Conservation (phyloP, 176 grass and related monocot genomes). For the Oropetium thomaeum region DNA sequence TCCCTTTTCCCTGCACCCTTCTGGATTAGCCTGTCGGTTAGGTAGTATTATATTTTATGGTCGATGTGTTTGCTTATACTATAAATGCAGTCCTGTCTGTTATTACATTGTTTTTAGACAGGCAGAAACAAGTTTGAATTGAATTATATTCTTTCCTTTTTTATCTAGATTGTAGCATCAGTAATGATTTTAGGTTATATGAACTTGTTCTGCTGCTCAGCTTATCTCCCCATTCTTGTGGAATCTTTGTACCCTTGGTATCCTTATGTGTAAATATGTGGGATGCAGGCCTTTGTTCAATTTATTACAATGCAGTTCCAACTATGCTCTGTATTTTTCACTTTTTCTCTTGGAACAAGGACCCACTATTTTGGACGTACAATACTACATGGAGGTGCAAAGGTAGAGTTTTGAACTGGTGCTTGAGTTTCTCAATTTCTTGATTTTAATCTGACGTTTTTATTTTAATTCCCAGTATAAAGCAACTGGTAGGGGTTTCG, state of each 20-base stretch:
- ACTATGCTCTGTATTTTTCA: slow-evolving; percentile 91
- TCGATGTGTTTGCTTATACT: slow-evolving; percentile 1
- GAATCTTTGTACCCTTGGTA: slow-evolving; percentile 23
- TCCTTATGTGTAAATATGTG: slow-evolving; percentile 30
- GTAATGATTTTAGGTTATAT: not conserved
- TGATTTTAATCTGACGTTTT: not conserved
- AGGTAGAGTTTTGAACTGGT: slow-evolving; percentile 38
- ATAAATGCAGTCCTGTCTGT: not conserved
- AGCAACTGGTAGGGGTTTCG: slow-evolving; percentile 90
- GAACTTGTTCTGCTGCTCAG: slow-evolving; percentile 1
- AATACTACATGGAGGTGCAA: slow-evolving; percentile 94
- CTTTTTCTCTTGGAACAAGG: slow-evolving; percentile 91
- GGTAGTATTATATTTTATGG: not conserved
- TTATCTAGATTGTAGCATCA: not conserved
- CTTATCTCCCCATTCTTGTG: not conserved
- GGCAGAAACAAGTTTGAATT: not conserved
- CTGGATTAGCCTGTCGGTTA: not conserved
- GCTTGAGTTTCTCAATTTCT: not conserved
- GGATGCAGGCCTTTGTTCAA: slow-evolving; percentile 70
- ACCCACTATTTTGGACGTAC: slow-evolving; percentile 93
- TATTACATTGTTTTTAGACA: not conserved
- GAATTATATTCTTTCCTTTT: not conserved
- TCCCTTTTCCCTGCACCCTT: slow-evolving; percentile 16
- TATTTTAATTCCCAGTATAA: slow-evolving; percentile 58
- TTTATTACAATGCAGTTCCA: slow-evolving; percentile 96